Evolutionary conservation across 805 yeast species (phyloP).

Genomic region (Candida orba): DNA sequence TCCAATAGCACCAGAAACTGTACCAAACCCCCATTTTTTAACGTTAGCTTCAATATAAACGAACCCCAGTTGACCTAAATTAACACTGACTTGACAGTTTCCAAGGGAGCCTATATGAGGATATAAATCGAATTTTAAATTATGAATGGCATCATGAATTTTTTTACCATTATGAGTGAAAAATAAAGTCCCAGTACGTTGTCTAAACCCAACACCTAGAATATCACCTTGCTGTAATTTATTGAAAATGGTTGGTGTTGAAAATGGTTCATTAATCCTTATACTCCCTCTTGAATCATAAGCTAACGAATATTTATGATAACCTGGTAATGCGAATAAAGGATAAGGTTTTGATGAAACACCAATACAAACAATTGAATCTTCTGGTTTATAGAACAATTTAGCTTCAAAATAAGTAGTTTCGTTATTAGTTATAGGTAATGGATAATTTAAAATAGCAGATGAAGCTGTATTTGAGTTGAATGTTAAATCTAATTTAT

Average conservation of each 20-base stretch:
- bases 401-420: conserved; percentile 70
- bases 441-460: conserved; percentile 29
- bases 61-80: conserved; percentile 70
- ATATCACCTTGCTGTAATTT: conserved; percentile 76
- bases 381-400: conserved; percentile 44
- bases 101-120: conserved; percentile 33
- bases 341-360: conserved; percentile 71
- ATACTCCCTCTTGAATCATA: conserved; percentile 69
- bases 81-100: conserved; percentile 39
- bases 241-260: conserved; percentile 33
- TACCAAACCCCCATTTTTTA: conserved; percentile 73
- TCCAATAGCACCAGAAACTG: conserved; percentile 35
- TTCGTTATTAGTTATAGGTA: conserved; percentile 35
- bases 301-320: conserved; percentile 59
- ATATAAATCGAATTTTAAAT: conserved; percentile 40
- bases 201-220: conserved; percentile 83
- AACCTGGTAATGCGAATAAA: conserved; percentile 67
- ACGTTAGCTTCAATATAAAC: conserved; percentile 81
- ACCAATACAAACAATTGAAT: conserved; percentile 56
- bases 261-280: conserved; percentile 57
- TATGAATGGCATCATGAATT: conserved; percentile 73
- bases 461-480: conserved; percentile 12
- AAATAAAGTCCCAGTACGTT: conserved; percentile 75
- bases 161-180: conserved; percentile 94
- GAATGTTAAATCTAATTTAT: conserved; percentile 47